Conservation (phyloP, 2,329 filamentous ascomycete species). For the Verticillium dahliae region DNA sequence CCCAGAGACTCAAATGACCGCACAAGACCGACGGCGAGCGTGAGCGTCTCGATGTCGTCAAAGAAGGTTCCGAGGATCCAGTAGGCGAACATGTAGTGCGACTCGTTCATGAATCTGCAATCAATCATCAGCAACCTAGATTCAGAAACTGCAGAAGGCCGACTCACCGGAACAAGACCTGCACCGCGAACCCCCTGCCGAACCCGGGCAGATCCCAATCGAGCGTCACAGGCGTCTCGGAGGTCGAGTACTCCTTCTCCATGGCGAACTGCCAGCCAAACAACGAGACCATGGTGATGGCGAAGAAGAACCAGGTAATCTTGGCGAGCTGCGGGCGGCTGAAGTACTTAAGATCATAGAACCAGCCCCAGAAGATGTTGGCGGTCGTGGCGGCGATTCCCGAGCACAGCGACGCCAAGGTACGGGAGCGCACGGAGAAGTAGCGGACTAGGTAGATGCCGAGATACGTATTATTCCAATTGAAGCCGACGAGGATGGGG, state of each 20-base stretch:
- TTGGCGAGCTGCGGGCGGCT: constrained; percentile 34
- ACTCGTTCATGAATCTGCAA: constrained; percentile 38
- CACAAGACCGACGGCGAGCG: constrained; percentile 38
- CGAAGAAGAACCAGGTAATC: constrained; percentile 32
- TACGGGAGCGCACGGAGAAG: constrained; percentile 41
- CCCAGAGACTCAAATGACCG: constrained; percentile 42
- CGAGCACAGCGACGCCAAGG: constrained; percentile 36
- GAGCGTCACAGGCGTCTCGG: constrained; percentile 28
- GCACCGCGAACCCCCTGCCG: constrained; percentile 37
- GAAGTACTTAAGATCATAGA: constrained; percentile 35
- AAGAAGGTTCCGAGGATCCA: constrained; percentile 45
- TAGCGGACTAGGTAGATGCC: constrained; percentile 46
- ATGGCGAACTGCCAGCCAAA: constrained; percentile 42
- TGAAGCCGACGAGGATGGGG: constrained; percentile 40
- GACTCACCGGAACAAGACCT: constrained; percentile 32
- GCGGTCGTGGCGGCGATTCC: constrained; percentile 36
- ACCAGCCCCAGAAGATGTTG: constrained; percentile 43
- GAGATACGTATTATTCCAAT: constrained; percentile 44
- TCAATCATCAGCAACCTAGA: constrained; percentile 8
- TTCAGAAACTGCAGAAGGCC: background rate
- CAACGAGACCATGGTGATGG: constrained; percentile 31
- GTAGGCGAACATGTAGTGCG: constrained; percentile 44
- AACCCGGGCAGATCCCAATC: constrained; percentile 39
- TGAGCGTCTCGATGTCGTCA: constrained; percentile 43
- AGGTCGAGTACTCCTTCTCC: constrained; percentile 34